These are phyloP conservation scores for Zygosaccharomyces gambellarensis DNA, from an alignment of 805 yeast genomes.

Conservation along the genomic window DNA sequence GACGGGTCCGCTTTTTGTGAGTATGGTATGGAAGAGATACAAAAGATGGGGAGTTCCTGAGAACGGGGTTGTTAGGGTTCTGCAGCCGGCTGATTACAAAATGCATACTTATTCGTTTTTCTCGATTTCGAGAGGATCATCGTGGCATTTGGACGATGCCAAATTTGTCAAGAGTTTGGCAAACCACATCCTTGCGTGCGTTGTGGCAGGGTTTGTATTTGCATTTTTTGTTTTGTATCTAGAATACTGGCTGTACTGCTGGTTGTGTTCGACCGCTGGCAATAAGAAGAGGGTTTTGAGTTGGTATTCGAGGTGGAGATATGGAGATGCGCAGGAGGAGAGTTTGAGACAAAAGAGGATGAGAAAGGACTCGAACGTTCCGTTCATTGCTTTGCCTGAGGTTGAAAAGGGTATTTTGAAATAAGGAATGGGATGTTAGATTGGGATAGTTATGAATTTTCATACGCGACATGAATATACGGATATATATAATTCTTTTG, in stretches of 20 bases:
- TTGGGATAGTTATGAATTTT: too few relatives aligned
- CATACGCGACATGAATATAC: too few relatives aligned
- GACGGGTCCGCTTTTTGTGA: constrained; percentile 85
- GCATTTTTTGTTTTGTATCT: constrained; percentile 45
- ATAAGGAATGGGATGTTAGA: too few relatives aligned
- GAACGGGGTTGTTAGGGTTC: constrained; percentile 59
- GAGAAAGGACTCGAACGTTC: constrained; percentile 31
- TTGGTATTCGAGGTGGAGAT: neutral
- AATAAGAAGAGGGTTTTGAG: neutral
- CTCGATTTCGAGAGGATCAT: constrained; percentile 72
- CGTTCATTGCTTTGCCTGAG: constrained; percentile 22
- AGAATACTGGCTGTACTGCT: constrained; percentile 45
- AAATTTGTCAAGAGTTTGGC: constrained; percentile 68
- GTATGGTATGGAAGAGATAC: constrained; percentile 83
- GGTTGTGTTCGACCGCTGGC: constrained; percentile 31
- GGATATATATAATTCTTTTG: too few relatives aligned
- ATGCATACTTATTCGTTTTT: constrained; percentile 59
- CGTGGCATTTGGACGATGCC: constrained; percentile 92
- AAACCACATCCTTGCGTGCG: constrained; percentile 67
- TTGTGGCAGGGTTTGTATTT: constrained; percentile 60
- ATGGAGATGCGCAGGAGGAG: constrained; percentile 2
- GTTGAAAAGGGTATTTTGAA: constrained; percentile 16
- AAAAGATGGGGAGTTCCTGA: constrained; percentile 73
- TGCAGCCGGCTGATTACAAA: constrained; percentile 72
- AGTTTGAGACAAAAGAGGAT: constrained; percentile 16